These are phyloP conservation scores for Acaromyces ingoldii DNA, from an alignment of 1,284 basidiomycete genomes.

Conservation along the genomic window DNA sequence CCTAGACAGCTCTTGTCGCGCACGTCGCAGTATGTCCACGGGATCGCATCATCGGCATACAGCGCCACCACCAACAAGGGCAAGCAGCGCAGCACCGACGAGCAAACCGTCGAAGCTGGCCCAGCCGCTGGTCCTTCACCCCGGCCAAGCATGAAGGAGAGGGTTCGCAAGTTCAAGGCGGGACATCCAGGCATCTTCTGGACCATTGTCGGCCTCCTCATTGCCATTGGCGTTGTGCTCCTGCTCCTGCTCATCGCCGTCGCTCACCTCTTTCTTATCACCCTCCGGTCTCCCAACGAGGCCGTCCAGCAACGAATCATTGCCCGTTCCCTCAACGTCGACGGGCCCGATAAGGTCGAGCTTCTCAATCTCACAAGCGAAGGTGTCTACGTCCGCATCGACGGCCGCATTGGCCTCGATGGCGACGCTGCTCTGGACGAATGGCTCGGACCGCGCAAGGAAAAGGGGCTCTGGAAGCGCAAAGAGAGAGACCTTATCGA, in stretches of 20 bases:
- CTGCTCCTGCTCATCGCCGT: conserved; percentile 22
- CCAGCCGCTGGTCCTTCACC: too few species aligned
- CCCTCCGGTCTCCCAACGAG: conserved; percentile 25
- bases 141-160: too few species aligned
- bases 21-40: too few species aligned
- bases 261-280: conserved; percentile 26
- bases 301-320: conserved; percentile 33
- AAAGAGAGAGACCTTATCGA: conserved; percentile 36
- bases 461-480: conserved; percentile 32
- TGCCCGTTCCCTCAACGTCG: conserved; percentile 29
- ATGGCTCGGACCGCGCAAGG: conserved; percentile 30
- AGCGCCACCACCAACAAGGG: too few species aligned
- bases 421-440: conserved; percentile 37
- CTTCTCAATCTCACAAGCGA: conserved; percentile 37
- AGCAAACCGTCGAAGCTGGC: too few species aligned
- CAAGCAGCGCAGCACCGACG: too few species aligned
- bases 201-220: conserved; percentile 14
- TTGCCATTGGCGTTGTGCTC: conserved; percentile 22
- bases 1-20: too few species aligned
- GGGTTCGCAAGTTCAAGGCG: neutral
- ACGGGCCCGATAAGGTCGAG: conserved; percentile 36
- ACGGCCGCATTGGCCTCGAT: conserved; percentile 40
- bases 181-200: neutral
- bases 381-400: conserved; percentile 33
- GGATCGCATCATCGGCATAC: too few species aligned